Conservation (phyloP, 306 rosid genomes). For the Begonia masoniana region DNA sequence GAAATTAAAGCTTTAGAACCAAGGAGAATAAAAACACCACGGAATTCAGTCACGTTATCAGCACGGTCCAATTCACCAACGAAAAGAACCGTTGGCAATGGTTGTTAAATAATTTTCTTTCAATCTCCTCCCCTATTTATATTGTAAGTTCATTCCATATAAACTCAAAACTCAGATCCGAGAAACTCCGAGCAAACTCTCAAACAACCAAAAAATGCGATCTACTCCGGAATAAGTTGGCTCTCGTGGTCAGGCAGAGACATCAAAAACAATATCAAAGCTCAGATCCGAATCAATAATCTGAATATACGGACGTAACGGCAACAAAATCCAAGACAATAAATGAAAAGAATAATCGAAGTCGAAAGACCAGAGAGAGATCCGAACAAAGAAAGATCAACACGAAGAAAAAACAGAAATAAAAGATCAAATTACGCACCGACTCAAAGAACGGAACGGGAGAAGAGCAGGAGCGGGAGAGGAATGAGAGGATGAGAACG, state of each 20-base stretch:
- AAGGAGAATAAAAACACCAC: neutral
- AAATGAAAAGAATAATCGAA: neutral
- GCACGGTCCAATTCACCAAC: too few species aligned
- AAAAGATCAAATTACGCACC: neutral
- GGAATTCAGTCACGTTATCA: neutral
- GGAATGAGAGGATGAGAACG: neutral
- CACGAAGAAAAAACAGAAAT: neutral
- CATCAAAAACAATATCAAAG: neutral
- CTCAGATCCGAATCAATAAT: neutral
- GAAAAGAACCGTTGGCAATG: too few species aligned
- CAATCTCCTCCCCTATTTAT: neutral
- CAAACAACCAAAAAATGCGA: neutral
- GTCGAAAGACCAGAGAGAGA: neutral
- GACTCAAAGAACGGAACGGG: neutral
- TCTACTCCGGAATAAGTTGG: neutral
- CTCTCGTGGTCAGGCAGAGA: neutral
- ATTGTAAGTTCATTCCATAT: neutral
- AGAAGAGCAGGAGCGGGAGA: neutral
- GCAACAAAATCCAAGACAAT: neutral
- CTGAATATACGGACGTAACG: neutral
- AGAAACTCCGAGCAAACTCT: neutral
- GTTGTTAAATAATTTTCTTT: too few species aligned
- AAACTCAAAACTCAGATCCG: neutral
- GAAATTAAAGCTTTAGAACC: neutral
- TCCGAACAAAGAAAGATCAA: neutral